These are phyloP conservation scores for Termitomyces eurrhizus DNA, from an alignment of 768 basidiomycete genomes.

Conservation along the genomic window DNA sequence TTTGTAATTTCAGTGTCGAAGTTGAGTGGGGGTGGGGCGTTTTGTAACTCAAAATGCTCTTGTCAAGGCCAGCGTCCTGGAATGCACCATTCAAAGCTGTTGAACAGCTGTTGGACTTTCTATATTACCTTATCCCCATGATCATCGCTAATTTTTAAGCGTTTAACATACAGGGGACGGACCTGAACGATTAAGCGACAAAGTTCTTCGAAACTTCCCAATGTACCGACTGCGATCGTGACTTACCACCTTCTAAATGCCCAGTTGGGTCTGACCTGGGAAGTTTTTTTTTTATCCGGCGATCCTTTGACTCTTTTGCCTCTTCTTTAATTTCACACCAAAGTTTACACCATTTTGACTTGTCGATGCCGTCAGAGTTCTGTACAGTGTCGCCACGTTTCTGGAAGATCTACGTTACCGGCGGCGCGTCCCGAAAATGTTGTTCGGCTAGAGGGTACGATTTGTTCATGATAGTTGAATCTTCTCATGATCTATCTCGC, in stretches of 20 bases:
- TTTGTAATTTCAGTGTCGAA: not conserved
- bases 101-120: not conserved
- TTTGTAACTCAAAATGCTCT: not conserved
- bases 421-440: not conserved
- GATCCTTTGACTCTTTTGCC: not conserved
- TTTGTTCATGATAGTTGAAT: not conserved
- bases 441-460: not conserved
- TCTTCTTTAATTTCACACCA: not conserved
- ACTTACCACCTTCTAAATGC: not conserved
- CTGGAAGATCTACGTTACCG: not conserved
- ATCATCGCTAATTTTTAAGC: slow-evolving; percentile 6
- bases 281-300: not conserved
- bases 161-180: slow-evolving; percentile 13
- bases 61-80: no score
- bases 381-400: not conserved
- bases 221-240: not conserved
- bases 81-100: not conserved
- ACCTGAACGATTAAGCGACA: slow-evolving; percentile 9
- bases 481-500: not conserved
- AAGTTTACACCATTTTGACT: not conserved
- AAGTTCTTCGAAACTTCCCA: slow-evolving; percentile 10
- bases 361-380: not conserved
- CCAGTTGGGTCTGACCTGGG: not conserved
- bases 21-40: not conserved
- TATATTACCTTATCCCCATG: not conserved